These are phyloP conservation scores for Schizosaccharomyces cryophilus DNA, from an alignment of 805 yeast genomes.

Conservation along the genomic window DNA sequence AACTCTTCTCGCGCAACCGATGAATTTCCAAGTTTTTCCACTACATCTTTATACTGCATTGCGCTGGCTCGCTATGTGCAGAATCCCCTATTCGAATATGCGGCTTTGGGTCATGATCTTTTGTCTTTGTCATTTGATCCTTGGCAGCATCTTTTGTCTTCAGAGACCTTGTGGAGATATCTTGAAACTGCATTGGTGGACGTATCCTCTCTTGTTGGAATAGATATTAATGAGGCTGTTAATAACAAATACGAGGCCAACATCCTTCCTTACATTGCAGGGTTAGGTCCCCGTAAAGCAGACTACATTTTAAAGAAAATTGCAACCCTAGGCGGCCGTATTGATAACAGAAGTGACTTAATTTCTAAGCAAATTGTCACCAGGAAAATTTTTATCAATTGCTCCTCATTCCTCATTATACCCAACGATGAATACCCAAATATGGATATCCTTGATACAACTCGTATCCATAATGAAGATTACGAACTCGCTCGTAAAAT, in stretches of 20 bases:
- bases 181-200: constrained; percentile 70
- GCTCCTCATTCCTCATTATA: constrained; percentile 70
- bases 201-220: constrained; percentile 72
- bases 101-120: constrained; percentile 54
- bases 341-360: constrained; percentile 50
- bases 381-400: constrained; percentile 65
- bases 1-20: constrained; percentile 46
- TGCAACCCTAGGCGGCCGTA: constrained; percentile 38
- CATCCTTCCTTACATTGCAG: constrained; percentile 55
- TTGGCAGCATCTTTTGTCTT: constrained; percentile 45
- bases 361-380: constrained; percentile 59
- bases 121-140: constrained; percentile 32
- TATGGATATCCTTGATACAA: constrained; percentile 65
- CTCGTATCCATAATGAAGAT: constrained; percentile 94
- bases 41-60: constrained; percentile 58
- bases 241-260: constrained; percentile 48
- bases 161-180: constrained; percentile 37
- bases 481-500: constrained; percentile 85
- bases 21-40: constrained; percentile 68
- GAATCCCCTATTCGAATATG: constrained; percentile 77
- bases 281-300: constrained; percentile 90
- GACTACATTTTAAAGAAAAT: constrained; percentile 63
- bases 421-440: constrained; percentile 27
- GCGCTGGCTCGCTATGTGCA: constrained; percentile 81
- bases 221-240: constrained; percentile 76